Percentiles rank a stretch among this genome's conserved stretches.
phyloP scores from a whole-genome alignment of 345 rosid genomes.

The Eucalyptus albens region DNA sequence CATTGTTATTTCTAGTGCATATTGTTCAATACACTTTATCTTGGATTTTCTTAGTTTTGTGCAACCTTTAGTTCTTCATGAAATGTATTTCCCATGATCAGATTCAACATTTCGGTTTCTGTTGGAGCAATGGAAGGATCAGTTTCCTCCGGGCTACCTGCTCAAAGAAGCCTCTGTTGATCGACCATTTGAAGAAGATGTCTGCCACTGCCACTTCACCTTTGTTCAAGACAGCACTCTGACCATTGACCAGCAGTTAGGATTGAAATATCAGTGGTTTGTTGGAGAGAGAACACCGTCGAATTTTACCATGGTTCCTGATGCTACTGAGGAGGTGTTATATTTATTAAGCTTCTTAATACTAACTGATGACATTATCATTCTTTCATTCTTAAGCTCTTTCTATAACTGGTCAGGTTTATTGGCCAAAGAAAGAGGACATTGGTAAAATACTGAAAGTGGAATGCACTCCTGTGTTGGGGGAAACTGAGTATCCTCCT shows the following conservation, averaged over 20 bases:
- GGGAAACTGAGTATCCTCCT: conserved; percentile 61
- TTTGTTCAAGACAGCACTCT: conserved; percentile 52
- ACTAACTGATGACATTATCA: background rate
- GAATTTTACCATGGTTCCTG: conserved; percentile 55
- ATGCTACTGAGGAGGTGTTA: conserved; percentile 70
- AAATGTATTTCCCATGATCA: conserved; percentile 3
- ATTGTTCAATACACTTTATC: background rate
- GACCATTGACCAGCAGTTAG: conserved; percentile 35
- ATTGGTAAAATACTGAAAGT: conserved; percentile 69
- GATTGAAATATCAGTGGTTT: conserved; percentile 78
- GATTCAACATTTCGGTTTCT: conserved; percentile 73
- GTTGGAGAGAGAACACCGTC: conserved; percentile 68
- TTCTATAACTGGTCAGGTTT: conserved; percentile 34
- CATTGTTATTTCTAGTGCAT: background rate
- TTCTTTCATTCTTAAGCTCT: background rate
- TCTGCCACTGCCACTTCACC: conserved; percentile 65
- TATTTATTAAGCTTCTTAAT: background rate
- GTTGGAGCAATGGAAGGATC: conserved; percentile 78
- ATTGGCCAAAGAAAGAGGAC: conserved; percentile 88
- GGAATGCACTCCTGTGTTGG: conserved; percentile 60
- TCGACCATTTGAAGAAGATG: conserved; percentile 87
- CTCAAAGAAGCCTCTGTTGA: conserved; percentile 79
- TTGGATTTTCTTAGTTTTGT: background rate
- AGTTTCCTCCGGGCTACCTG: conserved; percentile 57
- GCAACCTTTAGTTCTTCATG: background rate